Conservation (phyloP, 148 eudicot species). For the Rhododendron simsii region DNA sequence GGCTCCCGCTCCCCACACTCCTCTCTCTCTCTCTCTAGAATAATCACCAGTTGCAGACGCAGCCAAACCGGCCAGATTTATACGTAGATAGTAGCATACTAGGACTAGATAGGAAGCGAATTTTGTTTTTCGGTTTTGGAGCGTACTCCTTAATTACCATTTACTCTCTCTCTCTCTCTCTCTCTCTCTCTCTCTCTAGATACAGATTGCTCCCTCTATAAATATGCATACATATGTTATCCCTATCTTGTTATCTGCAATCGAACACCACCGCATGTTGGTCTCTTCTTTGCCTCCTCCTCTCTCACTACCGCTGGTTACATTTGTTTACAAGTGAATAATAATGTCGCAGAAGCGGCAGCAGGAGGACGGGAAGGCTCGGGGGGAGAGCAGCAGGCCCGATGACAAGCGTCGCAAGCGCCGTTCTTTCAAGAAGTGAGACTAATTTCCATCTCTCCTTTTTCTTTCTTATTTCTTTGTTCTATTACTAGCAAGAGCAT, state of each 20-base stretch:
- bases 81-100: too few species aligned
- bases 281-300: background rate
- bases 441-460: background rate
- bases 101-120: background rate
- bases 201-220: background rate
- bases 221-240: background rate
- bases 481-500: background rate
- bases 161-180: background rate
- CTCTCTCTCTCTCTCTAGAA: background rate
- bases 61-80: background rate
- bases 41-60: background rate
- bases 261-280: background rate
- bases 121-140: background rate
- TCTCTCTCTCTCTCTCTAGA: background rate
- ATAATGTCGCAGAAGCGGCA: constrained; percentile 62
- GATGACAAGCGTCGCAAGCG: constrained; percentile 45
- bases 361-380: constrained; percentile 36
- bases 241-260: background rate
- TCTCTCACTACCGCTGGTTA: background rate
- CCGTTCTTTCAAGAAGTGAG: constrained; percentile 43
- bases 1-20: background rate
- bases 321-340: background rate
- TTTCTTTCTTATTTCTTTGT: background rate
- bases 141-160: constrained; percentile 6
- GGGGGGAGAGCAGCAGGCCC: constrained; percentile 27